A percentile compares a stretch with the other conserved stretches of the same genome.
Conservation (phyloP, 2,329 filamentous ascomycete genomes). For the Colletotrichum echinochloae region DNA sequence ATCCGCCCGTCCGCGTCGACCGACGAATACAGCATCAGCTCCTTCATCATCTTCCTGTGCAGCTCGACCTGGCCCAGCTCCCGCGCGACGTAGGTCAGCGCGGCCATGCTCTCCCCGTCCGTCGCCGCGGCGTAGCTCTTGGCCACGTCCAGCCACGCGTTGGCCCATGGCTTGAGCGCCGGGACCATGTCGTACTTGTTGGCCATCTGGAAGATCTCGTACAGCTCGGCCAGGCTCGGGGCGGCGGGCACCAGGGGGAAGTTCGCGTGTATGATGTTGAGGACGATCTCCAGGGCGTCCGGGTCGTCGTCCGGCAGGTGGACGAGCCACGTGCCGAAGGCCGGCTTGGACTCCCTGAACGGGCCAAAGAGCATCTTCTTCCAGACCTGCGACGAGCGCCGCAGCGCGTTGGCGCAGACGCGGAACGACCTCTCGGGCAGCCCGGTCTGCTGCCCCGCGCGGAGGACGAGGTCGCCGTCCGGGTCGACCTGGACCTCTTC, state of each 20-base stretch:
- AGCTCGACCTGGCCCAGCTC: conserved; percentile 24
- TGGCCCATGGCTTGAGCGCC: conserved; percentile 24
- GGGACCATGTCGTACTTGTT: conserved; percentile 34
- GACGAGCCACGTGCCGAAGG: conserved; percentile 18
- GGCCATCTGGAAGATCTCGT: conserved; percentile 17
- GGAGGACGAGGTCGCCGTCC: conserved; percentile 23
- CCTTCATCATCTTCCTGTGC: conserved; percentile 17
- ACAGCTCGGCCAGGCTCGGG: conserved; percentile 7
- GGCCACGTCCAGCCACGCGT: conserved; percentile 3
- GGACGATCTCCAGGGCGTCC: not conserved
- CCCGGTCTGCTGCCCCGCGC: conserved; percentile 2
- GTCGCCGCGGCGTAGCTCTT: not conserved
- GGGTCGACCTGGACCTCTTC: conserved; percentile 15
- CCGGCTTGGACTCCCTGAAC: conserved; percentile 35
- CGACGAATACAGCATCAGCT: not conserved
- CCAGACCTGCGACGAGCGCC: conserved; percentile 28
- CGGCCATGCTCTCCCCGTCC: conserved; percentile 4
- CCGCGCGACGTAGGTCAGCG: conserved; percentile 16
- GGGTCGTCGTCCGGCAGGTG: conserved; percentile 22
- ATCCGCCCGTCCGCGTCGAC: not conserved
- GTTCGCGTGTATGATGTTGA: conserved; percentile 23
- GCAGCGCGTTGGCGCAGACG: conserved; percentile 28
- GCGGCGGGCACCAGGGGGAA: conserved; percentile 3
- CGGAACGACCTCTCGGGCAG: conserved; percentile 2
- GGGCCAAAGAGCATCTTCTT: conserved; percentile 37